Conservation (phyloP, 768 basidiomycete genomes). For the Gloeopeniophorella convolvens region DNA sequence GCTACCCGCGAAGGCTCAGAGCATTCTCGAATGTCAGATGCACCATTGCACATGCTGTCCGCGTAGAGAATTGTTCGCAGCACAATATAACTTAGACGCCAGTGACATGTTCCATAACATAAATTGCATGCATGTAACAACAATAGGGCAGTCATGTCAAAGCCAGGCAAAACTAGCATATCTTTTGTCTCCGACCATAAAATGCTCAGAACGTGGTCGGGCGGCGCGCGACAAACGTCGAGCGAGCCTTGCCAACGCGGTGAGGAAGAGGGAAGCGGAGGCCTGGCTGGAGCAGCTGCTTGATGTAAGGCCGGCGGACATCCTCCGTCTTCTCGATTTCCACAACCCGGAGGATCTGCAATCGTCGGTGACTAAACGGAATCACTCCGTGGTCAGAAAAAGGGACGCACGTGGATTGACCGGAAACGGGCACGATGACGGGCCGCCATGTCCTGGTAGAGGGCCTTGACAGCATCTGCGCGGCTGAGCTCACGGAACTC, state of each 20-base stretch:
- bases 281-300: constrained; percentile 81
- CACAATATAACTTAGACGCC: background rate
- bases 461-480: constrained; percentile 89
- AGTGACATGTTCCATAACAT: background rate
- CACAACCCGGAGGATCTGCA: constrained; percentile 93
- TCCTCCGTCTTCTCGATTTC: constrained; percentile 92
- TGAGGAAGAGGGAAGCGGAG: constrained; percentile 98
- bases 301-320: constrained; percentile 95
- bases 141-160: background rate
- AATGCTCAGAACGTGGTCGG: constrained; percentile 59
- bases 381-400: background rate
- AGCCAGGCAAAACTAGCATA: background rate
- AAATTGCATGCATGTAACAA: background rate
- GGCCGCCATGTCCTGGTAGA: constrained; percentile 99
- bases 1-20: background rate
- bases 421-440: constrained; percentile 99
- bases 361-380: background rate
- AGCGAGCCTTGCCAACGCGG: constrained; percentile 71
- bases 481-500: constrained; percentile 95
- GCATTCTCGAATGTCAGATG: background rate
- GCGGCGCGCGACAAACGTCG: constrained; percentile 75
- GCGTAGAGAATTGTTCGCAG: too few relatives aligned
- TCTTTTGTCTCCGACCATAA: background rate
- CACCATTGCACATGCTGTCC: too few relatives aligned
- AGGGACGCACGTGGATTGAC: constrained; percentile 79